Percentiles rank a stretch among this genome's conserved stretches.
Evolutionary conservation across 2,329 filamentous ascomycete species (phyloP).

Genomic region (Aureobasidium mangrovei): DNA sequence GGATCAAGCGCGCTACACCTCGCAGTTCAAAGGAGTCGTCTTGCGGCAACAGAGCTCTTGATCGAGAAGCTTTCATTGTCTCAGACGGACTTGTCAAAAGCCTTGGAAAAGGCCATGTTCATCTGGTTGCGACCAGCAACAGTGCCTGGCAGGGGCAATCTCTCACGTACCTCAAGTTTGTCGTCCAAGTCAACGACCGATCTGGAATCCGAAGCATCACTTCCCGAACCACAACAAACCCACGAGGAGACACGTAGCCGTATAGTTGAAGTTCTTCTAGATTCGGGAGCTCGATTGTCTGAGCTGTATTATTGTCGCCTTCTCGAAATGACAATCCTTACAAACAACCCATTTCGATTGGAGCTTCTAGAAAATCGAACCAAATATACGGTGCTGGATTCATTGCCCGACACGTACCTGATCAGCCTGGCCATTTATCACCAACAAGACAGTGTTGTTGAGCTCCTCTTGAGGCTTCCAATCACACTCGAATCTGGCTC

Average conservation of each 20-base stretch:
- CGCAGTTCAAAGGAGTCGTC: conserved; percentile 1
- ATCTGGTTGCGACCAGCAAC: background rate
- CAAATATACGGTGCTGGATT: background rate
- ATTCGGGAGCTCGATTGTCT: conserved; percentile 2
- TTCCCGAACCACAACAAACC: background rate
- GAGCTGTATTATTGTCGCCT: conserved; percentile 8
- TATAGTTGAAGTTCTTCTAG: conserved; percentile 1
- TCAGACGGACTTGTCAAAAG: background rate
- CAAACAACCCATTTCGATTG: background rate
- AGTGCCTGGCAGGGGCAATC: background rate
- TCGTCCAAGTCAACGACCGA: background rate
- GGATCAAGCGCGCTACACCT: background rate
- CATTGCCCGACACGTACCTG: conserved; percentile 1
- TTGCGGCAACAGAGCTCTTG: conserved; percentile 5
- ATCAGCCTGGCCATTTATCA: conserved; percentile 7
- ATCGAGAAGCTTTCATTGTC: background rate
- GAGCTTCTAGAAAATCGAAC: background rate
- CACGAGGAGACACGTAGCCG: background rate
- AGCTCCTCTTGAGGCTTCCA: background rate
- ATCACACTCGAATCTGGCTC: background rate
- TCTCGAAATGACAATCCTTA: conserved; percentile 10
- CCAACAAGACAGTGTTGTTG: conserved; percentile 2
- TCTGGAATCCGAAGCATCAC: background rate
- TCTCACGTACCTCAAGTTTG: background rate
- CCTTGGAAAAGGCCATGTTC: conserved; percentile 5